These are phyloP conservation scores for Volvox reticuliferus DNA, from an alignment of 139 green algal species.

Conservation along the genomic window DNA sequence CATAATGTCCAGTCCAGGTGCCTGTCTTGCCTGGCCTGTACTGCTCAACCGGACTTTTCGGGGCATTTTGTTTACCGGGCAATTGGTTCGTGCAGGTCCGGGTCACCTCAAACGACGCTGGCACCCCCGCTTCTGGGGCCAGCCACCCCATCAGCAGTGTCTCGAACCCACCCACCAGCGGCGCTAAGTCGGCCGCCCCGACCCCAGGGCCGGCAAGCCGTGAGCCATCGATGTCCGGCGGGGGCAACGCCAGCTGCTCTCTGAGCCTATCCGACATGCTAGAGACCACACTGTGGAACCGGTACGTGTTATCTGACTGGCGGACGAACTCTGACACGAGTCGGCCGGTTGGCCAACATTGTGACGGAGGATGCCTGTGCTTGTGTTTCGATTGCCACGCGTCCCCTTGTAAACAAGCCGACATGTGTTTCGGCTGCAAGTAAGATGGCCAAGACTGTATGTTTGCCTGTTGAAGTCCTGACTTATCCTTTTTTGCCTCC, in stretches of 20 bases:
- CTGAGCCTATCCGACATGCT: constrained; percentile 77
- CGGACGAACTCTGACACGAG: background rate
- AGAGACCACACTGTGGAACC: constrained; percentile 91
- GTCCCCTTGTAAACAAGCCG: too few species aligned
- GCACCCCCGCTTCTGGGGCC: background rate
- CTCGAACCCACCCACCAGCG: background rate
- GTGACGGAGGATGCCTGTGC: too few species aligned
- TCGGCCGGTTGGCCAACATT: background rate
- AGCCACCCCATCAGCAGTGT: constrained; percentile 1
- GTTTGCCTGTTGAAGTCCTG: too few species aligned
- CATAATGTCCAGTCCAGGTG: too few species aligned
- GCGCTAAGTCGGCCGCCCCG: constrained; percentile 3
- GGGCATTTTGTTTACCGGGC: too few species aligned
- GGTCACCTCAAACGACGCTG: background rate
- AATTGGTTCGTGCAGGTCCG: background rate
- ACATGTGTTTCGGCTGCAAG: too few species aligned
- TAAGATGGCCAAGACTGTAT: too few species aligned
- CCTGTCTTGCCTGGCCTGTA: too few species aligned
- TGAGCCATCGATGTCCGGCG: constrained; percentile 24
- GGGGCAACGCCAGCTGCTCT: background rate
- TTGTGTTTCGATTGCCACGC: too few species aligned
- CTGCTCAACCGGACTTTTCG: too few species aligned
- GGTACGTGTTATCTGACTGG: background rate
- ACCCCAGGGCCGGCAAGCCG: background rate
- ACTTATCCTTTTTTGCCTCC: too few species aligned